Conservation (phyloP, 2,329 filamentous ascomycete genomes). For the Fusarium sp. region DNA sequence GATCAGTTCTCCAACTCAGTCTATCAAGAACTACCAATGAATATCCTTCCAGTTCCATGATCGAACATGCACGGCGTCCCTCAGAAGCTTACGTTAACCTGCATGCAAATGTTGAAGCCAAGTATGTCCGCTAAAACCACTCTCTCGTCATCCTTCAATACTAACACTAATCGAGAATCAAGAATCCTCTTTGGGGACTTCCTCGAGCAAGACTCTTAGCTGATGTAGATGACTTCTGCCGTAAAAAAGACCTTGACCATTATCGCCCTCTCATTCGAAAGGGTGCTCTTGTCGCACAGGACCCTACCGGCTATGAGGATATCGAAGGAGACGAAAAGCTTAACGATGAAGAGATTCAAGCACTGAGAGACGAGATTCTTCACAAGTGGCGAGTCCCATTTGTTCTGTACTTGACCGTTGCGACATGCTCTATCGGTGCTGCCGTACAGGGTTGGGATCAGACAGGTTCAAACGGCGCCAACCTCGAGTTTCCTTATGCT, state of each 20-base stretch:
- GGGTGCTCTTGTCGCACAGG: slow-evolving; percentile 79
- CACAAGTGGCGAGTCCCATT: slow-evolving; percentile 75
- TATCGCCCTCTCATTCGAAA: slow-evolving; percentile 70
- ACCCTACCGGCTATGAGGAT: slow-evolving; percentile 70
- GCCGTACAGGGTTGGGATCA: slow-evolving; percentile 79
- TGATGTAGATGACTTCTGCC: slow-evolving; percentile 71
- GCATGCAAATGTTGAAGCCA: slow-evolving; percentile 59
- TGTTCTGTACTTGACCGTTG: slow-evolving; percentile 73
- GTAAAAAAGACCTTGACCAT: slow-evolving; percentile 67
- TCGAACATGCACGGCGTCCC: slow-evolving; percentile 52
- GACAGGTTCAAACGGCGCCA: slow-evolving; percentile 72
- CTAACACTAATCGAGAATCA: slow-evolving; percentile 51
- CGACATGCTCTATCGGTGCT: slow-evolving; percentile 74
- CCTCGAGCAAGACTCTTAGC: slow-evolving; percentile 61
- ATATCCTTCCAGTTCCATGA: slow-evolving; percentile 47
- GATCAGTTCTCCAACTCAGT: slow-evolving; percentile 25
- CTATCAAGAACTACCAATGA: slow-evolving; percentile 43
- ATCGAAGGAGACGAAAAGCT: slow-evolving; percentile 69
- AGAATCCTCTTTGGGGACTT: slow-evolving; percentile 64
- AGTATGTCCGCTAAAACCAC: slow-evolving; percentile 48
- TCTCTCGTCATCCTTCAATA: not conserved
- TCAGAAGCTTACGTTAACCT: slow-evolving; percentile 55
- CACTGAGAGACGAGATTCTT: slow-evolving; percentile 69
- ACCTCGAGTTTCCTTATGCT: slow-evolving; percentile 67
- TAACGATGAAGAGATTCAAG: slow-evolving; percentile 67